These are phyloP conservation scores for Talaromyces liani DNA, from an alignment of 495 filamentous ascomycete species.

Conservation along the genomic window DNA sequence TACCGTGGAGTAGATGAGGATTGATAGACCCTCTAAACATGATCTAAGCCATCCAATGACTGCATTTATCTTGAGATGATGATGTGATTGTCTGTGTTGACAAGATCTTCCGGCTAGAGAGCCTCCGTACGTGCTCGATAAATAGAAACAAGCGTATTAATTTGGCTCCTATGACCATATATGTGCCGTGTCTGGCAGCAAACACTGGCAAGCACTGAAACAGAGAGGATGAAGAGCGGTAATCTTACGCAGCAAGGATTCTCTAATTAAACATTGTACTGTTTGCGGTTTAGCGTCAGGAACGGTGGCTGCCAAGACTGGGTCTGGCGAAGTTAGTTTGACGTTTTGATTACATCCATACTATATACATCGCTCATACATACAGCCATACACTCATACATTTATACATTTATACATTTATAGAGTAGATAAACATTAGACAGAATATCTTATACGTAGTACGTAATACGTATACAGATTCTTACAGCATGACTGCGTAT, in stretches of 20 bases:
- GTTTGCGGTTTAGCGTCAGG: slow-evolving; percentile 5
- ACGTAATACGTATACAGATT: too few relatives aligned
- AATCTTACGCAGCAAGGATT: not conserved
- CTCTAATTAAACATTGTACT: slow-evolving; percentile 9
- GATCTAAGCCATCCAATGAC: too few relatives aligned
- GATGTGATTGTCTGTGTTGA: too few relatives aligned
- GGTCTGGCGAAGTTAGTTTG: not conserved
- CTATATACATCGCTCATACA: not conserved
- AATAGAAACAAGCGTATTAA: too few relatives aligned
- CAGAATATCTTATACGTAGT: not conserved
- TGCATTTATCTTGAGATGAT: too few relatives aligned
- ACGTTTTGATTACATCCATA: not conserved
- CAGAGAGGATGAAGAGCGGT: not conserved
- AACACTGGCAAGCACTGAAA: not conserved
- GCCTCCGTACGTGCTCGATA: too few relatives aligned
- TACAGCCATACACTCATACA: not conserved
- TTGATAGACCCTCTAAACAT: too few relatives aligned
- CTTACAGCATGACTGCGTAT: not conserved
- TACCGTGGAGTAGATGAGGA: too few relatives aligned
- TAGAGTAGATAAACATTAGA: not conserved
- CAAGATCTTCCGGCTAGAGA: too few relatives aligned
- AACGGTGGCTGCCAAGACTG: slow-evolving; percentile 2
- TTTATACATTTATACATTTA: not conserved
- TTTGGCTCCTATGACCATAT: too few relatives aligned
- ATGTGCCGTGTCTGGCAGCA: not conserved